Evolutionary conservation across 192 early-diverging fungal genomes (phyloP).

Genomic region (Backusella circina): DNA sequence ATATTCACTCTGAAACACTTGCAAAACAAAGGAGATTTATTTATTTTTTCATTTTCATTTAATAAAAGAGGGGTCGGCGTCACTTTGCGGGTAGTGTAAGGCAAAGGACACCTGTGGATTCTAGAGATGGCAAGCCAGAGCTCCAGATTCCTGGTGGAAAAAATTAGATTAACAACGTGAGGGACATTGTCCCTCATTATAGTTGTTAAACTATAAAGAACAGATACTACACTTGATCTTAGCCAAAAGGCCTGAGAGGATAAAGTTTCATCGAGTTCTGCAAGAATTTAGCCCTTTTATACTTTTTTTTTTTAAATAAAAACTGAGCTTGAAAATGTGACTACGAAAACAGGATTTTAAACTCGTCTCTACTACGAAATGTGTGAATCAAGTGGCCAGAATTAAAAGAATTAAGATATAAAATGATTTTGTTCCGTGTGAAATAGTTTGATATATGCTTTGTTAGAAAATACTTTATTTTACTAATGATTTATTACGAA

Average conservation of each 20-base stretch:
- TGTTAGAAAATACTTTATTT: too few relatives aligned
- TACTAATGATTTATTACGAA: too few relatives aligned
- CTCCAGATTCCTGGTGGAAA: slow-evolving; percentile 37
- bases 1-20: too few relatives aligned
- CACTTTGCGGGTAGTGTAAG: slow-evolving; percentile 61
- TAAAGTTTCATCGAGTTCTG: slow-evolving; percentile 32
- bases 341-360: not conserved
- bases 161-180: slow-evolving; percentile 61
- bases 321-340: not conserved
- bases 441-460: too few relatives aligned
- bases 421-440: too few relatives aligned
- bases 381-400: too few relatives aligned
- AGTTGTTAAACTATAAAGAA: slow-evolving; percentile 75
- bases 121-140: slow-evolving; percentile 45
- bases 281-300: slow-evolving; percentile 19
- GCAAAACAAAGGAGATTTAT: not conserved
- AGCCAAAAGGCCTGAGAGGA: slow-evolving; percentile 83
- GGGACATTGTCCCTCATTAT: slow-evolving; percentile 43
- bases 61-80: slow-evolving; percentile 40
- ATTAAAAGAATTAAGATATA: too few relatives aligned
- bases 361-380: too few relatives aligned
- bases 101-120: slow-evolving; percentile 59
- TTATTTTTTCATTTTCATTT: slow-evolving; percentile 17
- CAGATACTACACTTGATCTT: slow-evolving; percentile 92
- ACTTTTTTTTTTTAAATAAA: slow-evolving; percentile 14